Base-by-base conservation (phyloP, 768 basidiomycete species). In the Agrocybe pediades region DNA sequence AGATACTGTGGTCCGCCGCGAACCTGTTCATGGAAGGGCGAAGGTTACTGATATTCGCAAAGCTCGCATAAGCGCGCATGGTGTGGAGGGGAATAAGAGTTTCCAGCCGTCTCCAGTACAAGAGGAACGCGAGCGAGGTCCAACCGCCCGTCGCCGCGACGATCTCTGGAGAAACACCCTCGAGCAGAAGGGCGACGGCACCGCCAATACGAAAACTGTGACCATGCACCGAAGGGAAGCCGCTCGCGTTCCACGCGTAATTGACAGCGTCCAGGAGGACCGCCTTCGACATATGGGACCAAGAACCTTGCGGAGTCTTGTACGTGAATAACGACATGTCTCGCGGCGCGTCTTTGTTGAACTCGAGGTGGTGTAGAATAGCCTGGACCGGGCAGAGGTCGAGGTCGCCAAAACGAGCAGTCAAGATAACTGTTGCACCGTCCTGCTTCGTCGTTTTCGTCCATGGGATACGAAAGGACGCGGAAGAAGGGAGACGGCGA, bases 161-260 rank as follows among this genome's bases (percentile, higher is more conserved):
- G 0, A 73, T 48, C 8, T 70, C 64, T 1, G 68, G 68, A 0
- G 60, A 54, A 3, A 73, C 66, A 4, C 71, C 65, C 0, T 55
- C 25, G 0, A 67, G 53, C 3, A 72, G 62, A 3, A 71, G 49
- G 30, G 67, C 61, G 0, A 67, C 64, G 1, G 69, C 61, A 16
- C 71, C 69, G 0, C 72, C 70, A 43, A 74, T 74, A 5, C 63
- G 58, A 49, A 71, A 71, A 42, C 63, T 62, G 46, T 74, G 68
- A 0, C 69, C 71, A 1, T 49, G n/a, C 13, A 63, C 44, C 9
- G 8, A 15, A 0, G 49, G 51, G 3, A 67, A 52, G 9, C 33
- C 23, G 5, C 46, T 13, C 1, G 21, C 1, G 2, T n/a, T 16
- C 61, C 60, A 63, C 26, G n/a, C 33, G 3, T 11, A 11, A 4